Evolutionary conservation across 345 rosid genomes (phyloP), one percentile per base, ranked within the genome.

Genomic region (Balakata baccata): DNA sequence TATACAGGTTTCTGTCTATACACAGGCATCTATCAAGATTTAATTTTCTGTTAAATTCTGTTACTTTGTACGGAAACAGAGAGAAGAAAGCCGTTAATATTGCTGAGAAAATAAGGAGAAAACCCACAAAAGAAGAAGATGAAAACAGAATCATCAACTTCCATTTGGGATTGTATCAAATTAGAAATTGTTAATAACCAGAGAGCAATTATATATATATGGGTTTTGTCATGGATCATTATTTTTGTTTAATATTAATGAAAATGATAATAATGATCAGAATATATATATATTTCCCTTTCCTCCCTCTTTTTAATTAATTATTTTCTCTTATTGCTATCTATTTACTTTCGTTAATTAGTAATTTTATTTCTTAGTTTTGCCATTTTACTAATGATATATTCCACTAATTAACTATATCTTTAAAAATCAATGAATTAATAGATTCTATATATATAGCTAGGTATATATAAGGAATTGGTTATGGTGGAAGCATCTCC

Each of bases 191-290:
- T 52, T 72, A 57, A 75, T 47, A 73, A 64, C 22, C 6, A 25
- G 58, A 66, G 68, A 67, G 69, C 56, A 66, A 20, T 58, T 51
- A 51, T n/a, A n/a, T n/a, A n/a, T n/a, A n/a, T n/a, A n/a, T 65
- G 66, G 61, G 2, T 52, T 73, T 74, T 69, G 72, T 64, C 76
- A 66, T 70, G 72, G 43, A 75, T 77, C 74, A 9, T 39, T 75
- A 20, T 72, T 34, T 34, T 66, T 69, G 70, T 62, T 20, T 39
- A 68, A 47, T 64, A 14, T 0, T 52, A 63, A 75, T 11, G 64
- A 20, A 1, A 29, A 29, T 46, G 18, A n/a, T 22, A 5, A 37
- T 9, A 46, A 49, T 18, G 8, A 18, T 16, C 4, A 3, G 14
- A 29, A 29, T 67, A n/a, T n/a, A n/a, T n/a, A n/a, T n/a, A n/a